Percentiles rank a stretch among this genome's conserved stretches.
These are phyloP conservation scores for Diaporthe ampelina DNA, from an alignment of 2,329 filamentous ascomycete species.

Conservation along the genomic window DNA sequence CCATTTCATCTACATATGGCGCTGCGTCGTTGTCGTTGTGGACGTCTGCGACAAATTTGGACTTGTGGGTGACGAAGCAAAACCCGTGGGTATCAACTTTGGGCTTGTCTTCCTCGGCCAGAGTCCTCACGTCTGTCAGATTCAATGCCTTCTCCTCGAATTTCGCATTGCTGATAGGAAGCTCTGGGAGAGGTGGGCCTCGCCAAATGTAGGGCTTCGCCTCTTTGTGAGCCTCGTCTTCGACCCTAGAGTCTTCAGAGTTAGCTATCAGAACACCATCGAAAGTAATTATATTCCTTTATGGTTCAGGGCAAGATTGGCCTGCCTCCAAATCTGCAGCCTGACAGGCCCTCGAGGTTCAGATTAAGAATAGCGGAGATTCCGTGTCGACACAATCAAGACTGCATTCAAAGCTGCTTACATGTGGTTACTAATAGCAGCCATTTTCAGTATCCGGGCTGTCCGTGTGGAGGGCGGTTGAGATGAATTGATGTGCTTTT, in stretches of 20 bases:
- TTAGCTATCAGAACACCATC: neutral
- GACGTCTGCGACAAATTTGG: constrained; percentile 3
- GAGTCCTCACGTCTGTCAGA: constrained; percentile 24
- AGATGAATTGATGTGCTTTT: no score
- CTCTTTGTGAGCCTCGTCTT: constrained; percentile 16
- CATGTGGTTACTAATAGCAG: constrained; percentile 38
- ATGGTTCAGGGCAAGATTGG: no score
- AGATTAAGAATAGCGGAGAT: neutral
- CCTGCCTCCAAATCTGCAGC: neutral
- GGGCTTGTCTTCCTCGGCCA: constrained; percentile 26
- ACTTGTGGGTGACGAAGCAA: constrained; percentile 16
- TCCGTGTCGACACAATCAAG: neutral
- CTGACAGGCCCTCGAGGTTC: neutral
- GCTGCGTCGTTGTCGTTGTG: constrained; percentile 19
- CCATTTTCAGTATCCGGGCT: neutral
- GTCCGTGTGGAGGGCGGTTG: no score
- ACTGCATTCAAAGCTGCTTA: neutral
- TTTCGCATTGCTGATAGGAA: constrained; percentile 26
- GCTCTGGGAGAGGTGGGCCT: neutral
- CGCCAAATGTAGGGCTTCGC: constrained; percentile 23
- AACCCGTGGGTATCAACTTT: constrained; percentile 27
- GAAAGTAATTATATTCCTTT: neutral
- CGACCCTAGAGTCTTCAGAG: neutral
- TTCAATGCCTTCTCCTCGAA: constrained; percentile 31
- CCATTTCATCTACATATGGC: constrained; percentile 26